Evolutionary conservation across 1,139 yeast species (phyloP), one percentile per base, ranked within the genome.

Genomic region (Magnusiomyces suaveolens): DNA sequence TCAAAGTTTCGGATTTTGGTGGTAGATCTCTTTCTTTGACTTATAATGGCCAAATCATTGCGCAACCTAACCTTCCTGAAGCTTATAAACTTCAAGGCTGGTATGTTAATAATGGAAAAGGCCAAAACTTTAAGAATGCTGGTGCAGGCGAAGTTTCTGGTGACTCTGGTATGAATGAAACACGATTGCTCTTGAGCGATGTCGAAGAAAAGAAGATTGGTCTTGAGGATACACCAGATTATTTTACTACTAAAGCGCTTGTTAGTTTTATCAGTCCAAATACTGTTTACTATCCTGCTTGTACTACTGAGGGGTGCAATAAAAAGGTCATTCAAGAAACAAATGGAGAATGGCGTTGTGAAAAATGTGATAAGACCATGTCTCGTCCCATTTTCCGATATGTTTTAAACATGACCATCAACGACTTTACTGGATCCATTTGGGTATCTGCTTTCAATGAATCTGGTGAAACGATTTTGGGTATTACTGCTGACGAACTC

Each of bases 391-490:
- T 77, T 52, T 83, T 86, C 72, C 80, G 97, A 67, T 94, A 86
- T 63, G 82, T 90, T 56, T 69, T 90, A 62, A 82, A 84, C 25
- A 71, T 83, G 53, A 80, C 88, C 2, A 78, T 89, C 14, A 77
- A 82, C 66, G 99, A 94, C 69, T 75, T 77, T 58, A 77, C 95
- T 1, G 95, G 90, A 26, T 92, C 85, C 68, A 72, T 89, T 59
- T 89, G 97, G 96, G 73, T 87, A 39, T 84, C 95, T 0, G 75
- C 87, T 55, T 94, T 94, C 66, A 96, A 92, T 67, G 92, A 84
- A 39, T 86, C 84, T 61, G 97, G 95, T 0, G 76, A 75, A 50
- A 74, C 75, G 60, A 70, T 94, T 50, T 71, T 92, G 54, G 92
- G 89, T 2, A 71, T 75, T 48, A 71, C 81, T 38, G 98, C 97